Evolutionary conservation across 2,329 filamentous ascomycete genomes (phyloP).

Genomic region (Lecanicillium sp.): DNA sequence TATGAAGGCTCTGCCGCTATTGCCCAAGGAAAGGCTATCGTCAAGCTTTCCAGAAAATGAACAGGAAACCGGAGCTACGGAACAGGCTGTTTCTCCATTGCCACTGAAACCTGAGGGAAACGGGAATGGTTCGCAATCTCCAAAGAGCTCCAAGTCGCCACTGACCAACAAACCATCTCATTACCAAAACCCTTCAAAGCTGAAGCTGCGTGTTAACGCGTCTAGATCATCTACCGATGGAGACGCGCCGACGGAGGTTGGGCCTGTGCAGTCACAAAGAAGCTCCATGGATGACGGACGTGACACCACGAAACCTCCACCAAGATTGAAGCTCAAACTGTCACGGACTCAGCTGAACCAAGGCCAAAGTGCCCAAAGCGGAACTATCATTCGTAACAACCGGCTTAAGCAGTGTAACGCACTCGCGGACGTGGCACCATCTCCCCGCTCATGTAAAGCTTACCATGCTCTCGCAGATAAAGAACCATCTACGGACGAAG

Average conservation of each 20-base stretch:
- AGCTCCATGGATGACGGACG: constrained; percentile 4
- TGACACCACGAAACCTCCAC: constrained; percentile 13
- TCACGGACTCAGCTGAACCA: constrained; percentile 21
- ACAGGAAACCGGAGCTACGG: constrained; percentile 1
- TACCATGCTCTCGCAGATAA: constrained; percentile 8
- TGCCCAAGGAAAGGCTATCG: constrained; percentile 24
- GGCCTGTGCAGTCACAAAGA: not conserved
- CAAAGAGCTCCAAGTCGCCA: too few relatives aligned
- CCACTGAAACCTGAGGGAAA: too few relatives aligned
- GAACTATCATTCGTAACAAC: constrained; percentile 13
- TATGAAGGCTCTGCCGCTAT: constrained; percentile 42
- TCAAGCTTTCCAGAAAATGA: not conserved
- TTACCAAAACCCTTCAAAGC: constrained; percentile 12
- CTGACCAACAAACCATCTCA: too few relatives aligned
- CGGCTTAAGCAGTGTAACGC: constrained; percentile 24
- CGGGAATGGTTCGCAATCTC: too few relatives aligned
- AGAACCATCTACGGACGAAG: constrained; percentile 8
- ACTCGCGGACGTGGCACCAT: constrained; percentile 19
- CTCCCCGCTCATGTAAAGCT: constrained; percentile 9
- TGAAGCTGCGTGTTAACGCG: constrained; percentile 20
- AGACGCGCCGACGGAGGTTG: not conserved
- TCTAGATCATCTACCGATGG: constrained; percentile 10
- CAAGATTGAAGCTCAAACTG: constrained; percentile 24
- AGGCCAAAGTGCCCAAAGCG: constrained; percentile 9
- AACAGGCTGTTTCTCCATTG: too few relatives aligned